Evolutionary conservation across 148 eudicot genomes (phyloP).

Genomic region (Polygonum maritimum): DNA sequence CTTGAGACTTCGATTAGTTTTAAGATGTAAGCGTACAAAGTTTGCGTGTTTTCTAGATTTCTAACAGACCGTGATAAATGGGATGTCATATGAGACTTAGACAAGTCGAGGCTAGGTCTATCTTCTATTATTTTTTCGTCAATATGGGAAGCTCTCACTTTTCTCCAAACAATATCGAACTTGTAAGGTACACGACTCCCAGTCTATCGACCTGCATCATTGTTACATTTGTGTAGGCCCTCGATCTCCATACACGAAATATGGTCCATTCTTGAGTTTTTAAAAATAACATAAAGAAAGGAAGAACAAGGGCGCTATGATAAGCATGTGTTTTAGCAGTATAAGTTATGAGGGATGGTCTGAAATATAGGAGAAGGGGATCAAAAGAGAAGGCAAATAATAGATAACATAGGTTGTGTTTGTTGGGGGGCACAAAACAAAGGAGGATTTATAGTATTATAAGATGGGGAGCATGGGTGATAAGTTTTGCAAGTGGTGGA

Average conservation of each 20-base stretch:
- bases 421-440: slow-evolving; percentile 6
- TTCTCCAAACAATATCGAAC: too few relatives aligned
- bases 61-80: too few relatives aligned
- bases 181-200: too few relatives aligned
- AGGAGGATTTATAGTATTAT: not conserved
- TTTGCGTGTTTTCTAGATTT: too few relatives aligned
- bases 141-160: too few relatives aligned
- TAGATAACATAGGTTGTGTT: not conserved
- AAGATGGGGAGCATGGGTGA: slow-evolving; percentile 22
- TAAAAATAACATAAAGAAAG: too few relatives aligned
- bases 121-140: too few relatives aligned
- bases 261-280: not conserved
- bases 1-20: too few relatives aligned
- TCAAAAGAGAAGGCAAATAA: not conserved
- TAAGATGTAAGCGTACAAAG: too few relatives aligned
- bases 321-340: slow-evolving; percentile 8
- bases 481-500: slow-evolving; percentile 30
- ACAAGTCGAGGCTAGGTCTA: not conserved
- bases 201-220: not conserved
- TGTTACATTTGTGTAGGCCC: not conserved
- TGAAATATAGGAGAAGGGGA: not conserved
- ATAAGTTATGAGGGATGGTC: not conserved
- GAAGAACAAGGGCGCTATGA: not conserved
- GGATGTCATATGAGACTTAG: not conserved
- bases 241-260: not conserved